Base-by-base conservation (phyloP, 2,329 filamentous ascomycete genomes). In the Phaeophleospora eucalypticola region DNA sequence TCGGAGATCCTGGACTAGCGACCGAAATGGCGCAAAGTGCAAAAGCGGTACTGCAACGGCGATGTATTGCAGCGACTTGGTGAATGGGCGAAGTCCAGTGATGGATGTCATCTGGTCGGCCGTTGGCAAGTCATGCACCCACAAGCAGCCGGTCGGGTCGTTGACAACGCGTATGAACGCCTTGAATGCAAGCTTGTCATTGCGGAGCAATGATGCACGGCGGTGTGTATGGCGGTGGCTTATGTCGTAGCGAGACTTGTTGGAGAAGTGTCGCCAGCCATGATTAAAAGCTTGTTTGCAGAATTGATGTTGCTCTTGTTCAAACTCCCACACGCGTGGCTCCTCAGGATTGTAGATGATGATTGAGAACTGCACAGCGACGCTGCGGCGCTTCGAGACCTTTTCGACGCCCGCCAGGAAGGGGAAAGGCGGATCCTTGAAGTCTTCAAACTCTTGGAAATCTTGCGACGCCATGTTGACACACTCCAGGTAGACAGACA, bases 281-380 rank as follows among this genome's bases (percentile, higher is more conserved):
- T 79, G 82, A 55, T 84, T 81, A 10, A 79, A 65, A 35, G 77
- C 79, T 42, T 75, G 69, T 24, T 72, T 71, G 55, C 76, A 77
- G 64, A 81, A 84, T 45, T 80, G 78, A 61, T 83, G 79, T 38
- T 74, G 71, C 35, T 78, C 79, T 10, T 73, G 76, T 45, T 77
- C 72, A 57, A 73, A 74, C 60, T 75, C 76, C 47, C 78, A 73
- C 3, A 79, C 78, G 4, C 79, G 74, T 37, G 81, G 81, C 56
- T 83, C 81, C 19, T 72, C 69, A 0, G 81, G 81, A 51, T 84
- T 84, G 68, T 83, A 83, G 39, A 83, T 67, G 38, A 83, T 74
- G 18, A 83, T 74, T 33, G 76, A 76, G 29, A 83, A 71, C 60
- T 83, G 80, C 2, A 79, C 81, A n/a, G 81, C 74, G 9, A 75